Conservation (phyloP, 176 grass and related monocot genomes). For the Paspalum notatum region DNA sequence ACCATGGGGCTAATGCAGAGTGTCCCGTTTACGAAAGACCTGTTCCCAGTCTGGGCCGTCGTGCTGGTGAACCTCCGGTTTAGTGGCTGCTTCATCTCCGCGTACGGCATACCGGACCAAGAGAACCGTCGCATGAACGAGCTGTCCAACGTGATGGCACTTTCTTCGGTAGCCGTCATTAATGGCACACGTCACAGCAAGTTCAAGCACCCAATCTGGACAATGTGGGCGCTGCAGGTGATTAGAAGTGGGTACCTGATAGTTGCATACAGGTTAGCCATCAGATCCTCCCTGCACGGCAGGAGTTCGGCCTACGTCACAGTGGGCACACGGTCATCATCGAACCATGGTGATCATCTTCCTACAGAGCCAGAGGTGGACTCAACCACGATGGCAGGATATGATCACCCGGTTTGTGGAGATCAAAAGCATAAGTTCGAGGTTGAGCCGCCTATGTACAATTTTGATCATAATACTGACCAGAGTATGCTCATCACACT, state of each 20-base stretch:
- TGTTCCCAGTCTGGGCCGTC: slow-evolving; percentile 12
- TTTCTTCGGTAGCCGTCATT: neutral
- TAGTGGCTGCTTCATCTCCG: slow-evolving; percentile 22
- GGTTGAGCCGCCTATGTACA: neutral
- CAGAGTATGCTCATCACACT: neutral
- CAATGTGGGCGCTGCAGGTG: slow-evolving; percentile 1
- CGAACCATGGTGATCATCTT: too few relatives aligned
- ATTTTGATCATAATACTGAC: neutral
- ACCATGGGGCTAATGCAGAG: slow-evolving; percentile 14
- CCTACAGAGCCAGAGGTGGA: too few relatives aligned
- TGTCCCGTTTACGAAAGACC: slow-evolving; percentile 10
- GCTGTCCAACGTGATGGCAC: neutral
- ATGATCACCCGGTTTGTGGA: neutral
- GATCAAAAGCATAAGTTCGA: neutral
- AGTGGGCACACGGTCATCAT: too few relatives aligned
- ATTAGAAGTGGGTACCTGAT: neutral
- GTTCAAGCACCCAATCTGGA: neutral
- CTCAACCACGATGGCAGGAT: neutral
- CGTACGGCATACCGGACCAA: neutral
- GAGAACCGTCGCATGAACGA: neutral
- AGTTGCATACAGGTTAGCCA: neutral
- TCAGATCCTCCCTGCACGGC: neutral
- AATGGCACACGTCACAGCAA: neutral
- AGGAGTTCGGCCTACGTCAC: neutral
- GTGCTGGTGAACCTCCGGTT: neutral